phyloP scores from a whole-genome alignment of 1,284 basidiomycete species.

The Pseudozyma sp. region DNA sequence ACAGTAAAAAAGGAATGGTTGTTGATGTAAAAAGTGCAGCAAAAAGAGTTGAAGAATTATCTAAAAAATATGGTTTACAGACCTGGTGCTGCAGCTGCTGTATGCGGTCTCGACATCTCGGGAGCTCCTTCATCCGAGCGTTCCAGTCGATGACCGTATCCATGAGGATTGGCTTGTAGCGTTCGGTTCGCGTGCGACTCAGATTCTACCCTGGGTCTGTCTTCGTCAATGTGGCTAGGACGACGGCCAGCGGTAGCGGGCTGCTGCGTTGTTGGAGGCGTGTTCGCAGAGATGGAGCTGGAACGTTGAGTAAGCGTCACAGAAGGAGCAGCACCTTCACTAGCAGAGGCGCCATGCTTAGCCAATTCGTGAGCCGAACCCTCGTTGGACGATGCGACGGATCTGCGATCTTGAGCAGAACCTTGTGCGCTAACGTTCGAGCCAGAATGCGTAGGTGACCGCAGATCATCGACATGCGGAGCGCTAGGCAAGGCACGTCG shows the following conservation, averaged over 20 bases:
- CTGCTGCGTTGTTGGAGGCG: slow-evolving; percentile 2
- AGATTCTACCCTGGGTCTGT: slow-evolving; percentile 13
- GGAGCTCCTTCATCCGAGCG: slow-evolving; percentile 31
- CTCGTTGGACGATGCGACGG: slow-evolving; percentile 41
- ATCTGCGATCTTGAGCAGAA: slow-evolving; percentile 33
- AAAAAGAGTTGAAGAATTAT: too few species aligned
- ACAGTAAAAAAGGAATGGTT: too few species aligned
- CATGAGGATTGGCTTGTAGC: slow-evolving; percentile 14
- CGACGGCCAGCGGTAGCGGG: slow-evolving; percentile 10
- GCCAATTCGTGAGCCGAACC: slow-evolving; percentile 25
- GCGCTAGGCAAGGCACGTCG: slow-evolving; percentile 47
- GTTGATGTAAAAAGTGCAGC: too few species aligned
- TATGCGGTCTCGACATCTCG: slow-evolving; percentile 8
- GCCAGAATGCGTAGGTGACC: slow-evolving; percentile 29
- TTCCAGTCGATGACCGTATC: slow-evolving; percentile 27
- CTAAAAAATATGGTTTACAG: too few species aligned
- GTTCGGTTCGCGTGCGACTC: slow-evolving; percentile 11
- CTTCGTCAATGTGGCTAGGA: slow-evolving; percentile 24
- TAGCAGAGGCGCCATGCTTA: slow-evolving; percentile 19
- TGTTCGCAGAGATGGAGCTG: slow-evolving; percentile 21
- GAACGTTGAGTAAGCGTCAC: slow-evolving; percentile 31
- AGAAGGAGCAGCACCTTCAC: slow-evolving; percentile 15
- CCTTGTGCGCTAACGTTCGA: slow-evolving; percentile 3
- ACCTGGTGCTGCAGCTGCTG: slow-evolving; percentile 3
- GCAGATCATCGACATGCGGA: slow-evolving; percentile 37